phyloP scores from a whole-genome alignment of 441 rosid genomes.

The California macrophylla region DNA sequence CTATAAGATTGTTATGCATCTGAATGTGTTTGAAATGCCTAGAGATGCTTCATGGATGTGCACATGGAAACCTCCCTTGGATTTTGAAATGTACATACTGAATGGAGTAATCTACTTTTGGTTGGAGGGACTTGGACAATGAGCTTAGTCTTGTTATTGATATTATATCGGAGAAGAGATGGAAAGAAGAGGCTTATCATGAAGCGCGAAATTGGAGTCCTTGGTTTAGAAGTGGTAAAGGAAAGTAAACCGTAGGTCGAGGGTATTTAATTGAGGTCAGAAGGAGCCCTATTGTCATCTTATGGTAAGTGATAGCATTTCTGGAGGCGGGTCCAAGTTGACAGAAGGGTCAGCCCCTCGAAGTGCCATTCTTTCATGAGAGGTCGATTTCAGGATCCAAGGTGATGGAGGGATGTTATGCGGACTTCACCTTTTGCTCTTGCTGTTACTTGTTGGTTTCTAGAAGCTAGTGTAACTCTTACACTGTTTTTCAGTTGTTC shows the following conservation, averaged over 20 bases:
- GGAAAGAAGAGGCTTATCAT: background rate
- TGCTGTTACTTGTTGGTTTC: background rate
- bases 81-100: background rate
- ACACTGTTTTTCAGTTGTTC: background rate
- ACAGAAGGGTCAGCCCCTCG: background rate
- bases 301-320: background rate
- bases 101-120: background rate
- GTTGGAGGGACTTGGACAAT: background rate
- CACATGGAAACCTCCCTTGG: background rate
- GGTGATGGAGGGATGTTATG: background rate
- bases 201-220: background rate
- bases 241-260: background rate
- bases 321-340: background rate
- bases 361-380: background rate
- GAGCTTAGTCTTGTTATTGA: background rate
- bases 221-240: background rate
- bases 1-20: background rate
- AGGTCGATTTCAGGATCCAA: background rate
- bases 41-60: background rate
- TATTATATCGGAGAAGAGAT: background rate
- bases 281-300: background rate
- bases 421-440: background rate
- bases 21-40: background rate
- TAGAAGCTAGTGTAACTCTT: background rate
- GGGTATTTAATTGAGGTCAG: background rate